Conservation (phyloP, 345 rosid species). For the Murraya paniculata region DNA sequence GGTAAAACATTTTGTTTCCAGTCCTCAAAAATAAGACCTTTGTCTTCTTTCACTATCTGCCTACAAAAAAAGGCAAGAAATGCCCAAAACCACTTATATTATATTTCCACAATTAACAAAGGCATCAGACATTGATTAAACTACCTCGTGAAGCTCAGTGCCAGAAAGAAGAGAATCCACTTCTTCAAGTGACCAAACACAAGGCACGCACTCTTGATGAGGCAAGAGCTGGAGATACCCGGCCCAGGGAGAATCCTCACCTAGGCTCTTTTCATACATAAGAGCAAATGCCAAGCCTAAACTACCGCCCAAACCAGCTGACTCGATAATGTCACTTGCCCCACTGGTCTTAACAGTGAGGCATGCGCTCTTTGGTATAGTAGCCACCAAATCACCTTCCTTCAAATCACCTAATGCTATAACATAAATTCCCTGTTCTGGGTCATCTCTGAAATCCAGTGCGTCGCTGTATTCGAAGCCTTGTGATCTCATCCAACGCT, state of each 20-base stretch:
- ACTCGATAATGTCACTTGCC: slow-evolving; percentile 49
- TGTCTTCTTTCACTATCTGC: slow-evolving; percentile 82
- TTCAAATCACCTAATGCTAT: slow-evolving; percentile 52
- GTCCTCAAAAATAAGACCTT: slow-evolving; percentile 60
- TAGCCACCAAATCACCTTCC: slow-evolving; percentile 73
- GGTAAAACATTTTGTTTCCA: slow-evolving; percentile 75
- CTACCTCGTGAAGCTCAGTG: slow-evolving; percentile 87
- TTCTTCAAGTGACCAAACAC: slow-evolving; percentile 60
- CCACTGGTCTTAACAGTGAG: slow-evolving; percentile 67
- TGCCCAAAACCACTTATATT: slow-evolving; percentile 1
- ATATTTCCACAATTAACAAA: background rate
- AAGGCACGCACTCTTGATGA: slow-evolving; percentile 53
- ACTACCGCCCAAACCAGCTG: slow-evolving; percentile 58
- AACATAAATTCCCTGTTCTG: slow-evolving; percentile 50
- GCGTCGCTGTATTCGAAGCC: slow-evolving; percentile 58
- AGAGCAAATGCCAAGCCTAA: slow-evolving; percentile 72
- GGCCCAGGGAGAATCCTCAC: slow-evolving; percentile 67
- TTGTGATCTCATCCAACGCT: slow-evolving; percentile 78
- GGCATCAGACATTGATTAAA: background rate
- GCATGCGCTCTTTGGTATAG: slow-evolving; percentile 74
- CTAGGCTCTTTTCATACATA: slow-evolving; percentile 82
- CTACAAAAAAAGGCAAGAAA: slow-evolving; percentile 32
- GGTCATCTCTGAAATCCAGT: slow-evolving; percentile 45
- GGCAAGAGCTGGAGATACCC: slow-evolving; percentile 78
- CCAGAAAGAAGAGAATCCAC: slow-evolving; percentile 64